phyloP scores from a whole-genome alignment of 2,329 filamentous ascomycete species.

The Penicillium sp. region DNA sequence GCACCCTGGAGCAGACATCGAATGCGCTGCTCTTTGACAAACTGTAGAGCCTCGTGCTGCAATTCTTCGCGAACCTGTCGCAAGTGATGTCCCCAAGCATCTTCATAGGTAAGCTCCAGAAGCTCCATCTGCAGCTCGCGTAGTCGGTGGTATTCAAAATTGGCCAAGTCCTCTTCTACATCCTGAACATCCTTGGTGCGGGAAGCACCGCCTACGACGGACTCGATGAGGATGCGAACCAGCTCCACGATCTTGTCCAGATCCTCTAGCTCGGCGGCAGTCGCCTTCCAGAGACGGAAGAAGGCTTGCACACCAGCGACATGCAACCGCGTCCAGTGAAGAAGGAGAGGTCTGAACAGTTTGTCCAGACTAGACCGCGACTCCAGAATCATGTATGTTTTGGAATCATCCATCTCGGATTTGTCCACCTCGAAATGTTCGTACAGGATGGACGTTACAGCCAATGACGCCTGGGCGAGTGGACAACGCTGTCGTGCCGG shows the following conservation, averaged over 20 bases:
- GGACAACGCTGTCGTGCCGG: conserved; percentile 74
- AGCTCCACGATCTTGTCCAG: conserved; percentile 93
- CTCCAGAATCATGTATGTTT: conserved; percentile 72
- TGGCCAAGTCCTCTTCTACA: conserved; percentile 82
- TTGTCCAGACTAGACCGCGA: conserved; percentile 76
- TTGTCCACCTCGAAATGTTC: conserved; percentile 95
- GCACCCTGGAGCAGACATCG: conserved; percentile 82
- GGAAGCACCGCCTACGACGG: conserved; percentile 77
- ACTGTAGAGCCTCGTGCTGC: conserved; percentile 86
- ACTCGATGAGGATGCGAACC: conserved; percentile 83
- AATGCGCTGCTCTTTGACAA: conserved; percentile 95
- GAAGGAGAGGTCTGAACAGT: conserved; percentile 78
- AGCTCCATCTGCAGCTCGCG: conserved; percentile 91
- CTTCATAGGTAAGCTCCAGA: conserved; percentile 85
- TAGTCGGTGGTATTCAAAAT: conserved; percentile 75
- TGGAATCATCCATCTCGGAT: conserved; percentile 73
- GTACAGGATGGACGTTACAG: conserved; percentile 83
- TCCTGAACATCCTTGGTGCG: conserved; percentile 81
- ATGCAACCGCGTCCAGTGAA: conserved; percentile 92
- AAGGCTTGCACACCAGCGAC: conserved; percentile 82
- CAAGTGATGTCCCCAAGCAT: conserved; percentile 89
- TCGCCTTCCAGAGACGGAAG: conserved; percentile 88
- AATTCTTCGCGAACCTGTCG: conserved; percentile 88
- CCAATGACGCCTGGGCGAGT: conserved; percentile 79
- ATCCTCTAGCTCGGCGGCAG: conserved; percentile 78